These are phyloP conservation scores for Strobilomyces dryophilus DNA, from an alignment of 768 basidiomycete genomes.

Conservation along the genomic window DNA sequence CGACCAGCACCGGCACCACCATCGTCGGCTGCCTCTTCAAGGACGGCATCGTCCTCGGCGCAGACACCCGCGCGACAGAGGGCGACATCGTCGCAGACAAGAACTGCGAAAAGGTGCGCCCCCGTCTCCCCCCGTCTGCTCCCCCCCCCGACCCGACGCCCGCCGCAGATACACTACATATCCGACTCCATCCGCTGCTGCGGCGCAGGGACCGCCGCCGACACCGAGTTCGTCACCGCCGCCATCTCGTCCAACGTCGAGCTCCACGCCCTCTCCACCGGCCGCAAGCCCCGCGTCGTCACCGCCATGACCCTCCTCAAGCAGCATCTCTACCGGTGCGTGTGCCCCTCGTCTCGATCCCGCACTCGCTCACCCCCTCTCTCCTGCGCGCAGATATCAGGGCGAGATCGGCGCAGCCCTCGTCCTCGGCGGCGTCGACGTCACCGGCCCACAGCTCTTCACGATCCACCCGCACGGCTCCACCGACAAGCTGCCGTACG, in stretches of 20 bases:
- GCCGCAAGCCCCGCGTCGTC: conserved; percentile 88
- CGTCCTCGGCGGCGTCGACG: conserved; percentile 95
- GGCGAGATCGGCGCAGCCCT: conserved; percentile 94
- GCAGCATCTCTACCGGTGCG: conserved; percentile 88
- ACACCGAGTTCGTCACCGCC: conserved; percentile 93
- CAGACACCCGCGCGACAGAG: conserved; percentile 94
- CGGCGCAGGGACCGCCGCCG: conserved; percentile 98
- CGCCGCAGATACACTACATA: conserved; percentile 87
- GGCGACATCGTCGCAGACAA: conserved; percentile 96
- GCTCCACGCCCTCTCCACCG: conserved; percentile 85
- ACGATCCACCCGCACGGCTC: conserved; percentile 96
- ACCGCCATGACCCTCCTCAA: conserved; percentile 99
- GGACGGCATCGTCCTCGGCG: conserved; percentile 91
- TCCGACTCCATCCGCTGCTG: conserved; percentile 95
- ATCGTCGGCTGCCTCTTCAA: conserved; percentile 95
- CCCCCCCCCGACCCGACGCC: no score
- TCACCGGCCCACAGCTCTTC: conserved; percentile 91
- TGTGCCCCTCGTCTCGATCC: background rate
- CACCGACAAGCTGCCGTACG: conserved; percentile 97
- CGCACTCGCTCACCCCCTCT: no score
- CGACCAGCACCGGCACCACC: conserved; percentile 92
- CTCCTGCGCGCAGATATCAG: conserved; percentile 71
- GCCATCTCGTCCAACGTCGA: conserved; percentile 96
- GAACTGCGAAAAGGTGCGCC: conserved; percentile 95
- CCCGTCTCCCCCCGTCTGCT: background rate